A percentile compares a stretch with the other conserved stretches of the same genome.
phyloP scores from a whole-genome alignment of 257 asterid genomes.

The Marsdenia floribunda region DNA sequence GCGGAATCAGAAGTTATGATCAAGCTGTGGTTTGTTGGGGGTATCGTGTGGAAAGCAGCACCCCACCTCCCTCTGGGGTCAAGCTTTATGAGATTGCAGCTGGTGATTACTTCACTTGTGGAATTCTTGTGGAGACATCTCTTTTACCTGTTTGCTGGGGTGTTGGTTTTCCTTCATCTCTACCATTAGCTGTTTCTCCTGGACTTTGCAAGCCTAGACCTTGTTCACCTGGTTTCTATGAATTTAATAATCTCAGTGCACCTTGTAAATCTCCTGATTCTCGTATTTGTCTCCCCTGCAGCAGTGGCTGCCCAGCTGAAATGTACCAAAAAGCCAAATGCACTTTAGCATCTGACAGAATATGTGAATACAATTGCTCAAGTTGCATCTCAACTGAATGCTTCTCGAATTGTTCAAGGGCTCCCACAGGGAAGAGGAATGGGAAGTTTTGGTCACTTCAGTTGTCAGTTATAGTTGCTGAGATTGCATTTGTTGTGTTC shows the following conservation, averaged over 20 bases:
- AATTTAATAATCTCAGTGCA: constrained; percentile 41
- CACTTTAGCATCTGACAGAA: constrained; percentile 43
- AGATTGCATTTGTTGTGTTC: constrained; percentile 67
- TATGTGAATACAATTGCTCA: constrained; percentile 67
- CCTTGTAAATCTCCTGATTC: constrained; percentile 58
- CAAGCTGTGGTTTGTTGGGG: constrained; percentile 88
- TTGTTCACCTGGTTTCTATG: constrained; percentile 52
- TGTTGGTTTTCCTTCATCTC: constrained; percentile 52
- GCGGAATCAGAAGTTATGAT: constrained; percentile 69
- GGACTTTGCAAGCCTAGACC: constrained; percentile 51
- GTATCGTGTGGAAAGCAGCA: constrained; percentile 50
- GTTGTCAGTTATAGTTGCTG: constrained; percentile 65
- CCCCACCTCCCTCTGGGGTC: constrained; percentile 66
- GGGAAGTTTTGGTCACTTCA: constrained; percentile 62
- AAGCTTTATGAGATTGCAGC: constrained; percentile 75
- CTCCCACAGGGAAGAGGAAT: constrained; percentile 26
- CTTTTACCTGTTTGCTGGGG: constrained; percentile 89
- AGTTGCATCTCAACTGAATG: constrained; percentile 58
- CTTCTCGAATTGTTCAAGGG: constrained; percentile 40
- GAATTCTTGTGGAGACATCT: constrained; percentile 57
- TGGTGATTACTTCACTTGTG: constrained; percentile 90
- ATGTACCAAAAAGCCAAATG: constrained; percentile 57
- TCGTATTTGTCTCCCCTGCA: constrained; percentile 69
- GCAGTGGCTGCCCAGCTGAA: constrained; percentile 61
- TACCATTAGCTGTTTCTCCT: constrained; percentile 71